Evolutionary conservation across 306 rosid genomes (phyloP), one percentile per base, ranked within the genome.

Genomic region (Fagus sylvatica): DNA sequence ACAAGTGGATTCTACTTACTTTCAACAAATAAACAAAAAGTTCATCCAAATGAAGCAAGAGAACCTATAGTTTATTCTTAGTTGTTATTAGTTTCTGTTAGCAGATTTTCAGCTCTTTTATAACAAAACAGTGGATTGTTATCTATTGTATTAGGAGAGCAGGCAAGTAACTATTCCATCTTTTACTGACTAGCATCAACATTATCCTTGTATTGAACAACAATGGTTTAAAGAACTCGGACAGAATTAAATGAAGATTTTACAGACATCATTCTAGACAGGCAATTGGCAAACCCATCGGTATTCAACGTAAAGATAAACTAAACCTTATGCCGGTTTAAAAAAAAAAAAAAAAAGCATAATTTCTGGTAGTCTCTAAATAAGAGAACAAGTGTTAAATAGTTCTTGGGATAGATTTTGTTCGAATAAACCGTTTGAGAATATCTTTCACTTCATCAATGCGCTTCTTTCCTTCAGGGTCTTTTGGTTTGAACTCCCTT

Each of bases 361-460:
- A 49, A 40, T 62, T 69, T 66, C 70, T 61, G 46, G 66, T 13
- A 34, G 36, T 78, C 64, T 55, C 19, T 30, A 3, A 56, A 53
- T 49, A 69, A 30, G 71, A 60, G 51, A 80, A 51, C 55, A 39
- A 62, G 6, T 48, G 66, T 62, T 70, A 32, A 57, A 49, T 34
- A 75, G 3, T 67, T 76, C 78, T 84, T 30, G 98, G 99, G 67
- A 93, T 37, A 42, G 98, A 87, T 85, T 96, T 96, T 17, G 92
- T 91, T 69, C 90, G 85, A 75, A 96, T 88, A 34, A 87, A 79
- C 81, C 84, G 85, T 79, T 95, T 95, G 74, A 95, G 96, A 57
- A 95, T 71, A 69, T 96, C 98, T 87, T 95, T 93, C 89, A 93
- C 98, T 73, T 93, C 93, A 40, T 95, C 98, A 11, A 93, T 76